Base-by-base conservation (phyloP, 1,284 basidiomycete genomes). In the Moniliophthora roreri region DNA sequence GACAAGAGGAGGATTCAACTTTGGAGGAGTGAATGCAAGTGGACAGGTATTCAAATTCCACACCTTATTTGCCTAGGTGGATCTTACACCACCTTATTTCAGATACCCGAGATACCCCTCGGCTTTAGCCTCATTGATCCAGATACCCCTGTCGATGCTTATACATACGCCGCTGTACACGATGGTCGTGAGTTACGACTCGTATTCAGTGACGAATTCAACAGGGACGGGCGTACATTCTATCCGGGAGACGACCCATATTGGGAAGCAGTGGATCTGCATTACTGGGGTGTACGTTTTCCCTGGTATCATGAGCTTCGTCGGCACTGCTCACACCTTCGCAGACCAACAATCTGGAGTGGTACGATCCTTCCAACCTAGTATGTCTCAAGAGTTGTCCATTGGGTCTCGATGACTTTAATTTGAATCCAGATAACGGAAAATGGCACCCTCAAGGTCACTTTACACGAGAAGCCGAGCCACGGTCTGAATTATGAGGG, bases 11-110 rank as follows among this genome's bases (percentile, higher is more conserved):
- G 41, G 41, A 24, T 44, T 44, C 66, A 90, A 90, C 62, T 62
- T 91, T 18, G 91, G 91, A 28, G 90, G 92, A 3, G 88, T 81
- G 56, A 95, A 95, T 65, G 82, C 82, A 6, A 80, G 81, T 13
- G 92, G 92, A 36, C 91, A 93, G 72, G 82, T 79, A 57, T 8
- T 40, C 39, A n/a, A 11, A 13, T 2, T 20, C 18, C 18, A n/a
- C 28, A 4, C 2, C 18, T 9, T 13, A 20, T 80, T 80, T 6
- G 15, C 24, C 6, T 11, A 26, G 21, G 3, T 11, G 18, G 73
- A 58, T 81, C 81, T 48, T 66, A 71, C 0, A 74, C 73, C 0
- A 75, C 11, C 34, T 13, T 4, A 11, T 41, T 78, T 8, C 74
- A 93, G 74, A 74, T 92, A 21, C 81, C 89, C 16, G 70, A 69